A percentile compares a stretch with the other conserved stretches of the same genome.
These are phyloP conservation scores for Pyracantha coccinea DNA, from an alignment of 331 rosid genomes.

Conservation along the genomic window DNA sequence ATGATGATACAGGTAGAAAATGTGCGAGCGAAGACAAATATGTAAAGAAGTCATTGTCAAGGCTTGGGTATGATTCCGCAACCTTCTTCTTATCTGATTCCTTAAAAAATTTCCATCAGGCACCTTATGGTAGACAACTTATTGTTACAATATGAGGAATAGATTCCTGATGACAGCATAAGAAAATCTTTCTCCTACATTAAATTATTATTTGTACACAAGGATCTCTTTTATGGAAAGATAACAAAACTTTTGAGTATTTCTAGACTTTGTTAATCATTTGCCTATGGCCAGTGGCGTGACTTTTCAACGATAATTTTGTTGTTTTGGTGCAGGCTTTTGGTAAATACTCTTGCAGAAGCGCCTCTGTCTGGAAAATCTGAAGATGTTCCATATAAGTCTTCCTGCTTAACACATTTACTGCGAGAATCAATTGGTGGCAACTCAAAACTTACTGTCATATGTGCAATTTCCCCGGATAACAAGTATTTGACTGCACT, in stretches of 20 bases:
- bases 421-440: conserved; percentile 83
- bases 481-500: conserved; percentile 40
- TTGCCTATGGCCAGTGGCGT: neutral
- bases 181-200: neutral
- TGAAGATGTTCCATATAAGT: conserved; percentile 36
- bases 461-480: conserved; percentile 67
- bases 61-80: conserved; percentile 69
- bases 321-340: conserved; percentile 48
- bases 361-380: conserved; percentile 36
- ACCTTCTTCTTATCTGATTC: conserved; percentile 10
- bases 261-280: neutral
- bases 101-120: neutral
- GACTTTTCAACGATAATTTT: neutral
- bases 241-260: neutral
- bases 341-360: conserved; percentile 58
- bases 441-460: conserved; percentile 78
- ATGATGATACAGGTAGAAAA: conserved; percentile 42
- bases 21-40: conserved; percentile 52
- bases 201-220: neutral
- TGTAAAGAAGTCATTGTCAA: conserved; percentile 80
- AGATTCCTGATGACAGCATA: neutral
- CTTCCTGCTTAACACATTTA: conserved; percentile 71
- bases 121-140: neutral
- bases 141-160: neutral
- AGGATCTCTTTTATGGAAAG: neutral